Evolutionary conservation across 192 early-diverging fungal species (phyloP).

Genomic region (Backusella tuberculispora): DNA sequence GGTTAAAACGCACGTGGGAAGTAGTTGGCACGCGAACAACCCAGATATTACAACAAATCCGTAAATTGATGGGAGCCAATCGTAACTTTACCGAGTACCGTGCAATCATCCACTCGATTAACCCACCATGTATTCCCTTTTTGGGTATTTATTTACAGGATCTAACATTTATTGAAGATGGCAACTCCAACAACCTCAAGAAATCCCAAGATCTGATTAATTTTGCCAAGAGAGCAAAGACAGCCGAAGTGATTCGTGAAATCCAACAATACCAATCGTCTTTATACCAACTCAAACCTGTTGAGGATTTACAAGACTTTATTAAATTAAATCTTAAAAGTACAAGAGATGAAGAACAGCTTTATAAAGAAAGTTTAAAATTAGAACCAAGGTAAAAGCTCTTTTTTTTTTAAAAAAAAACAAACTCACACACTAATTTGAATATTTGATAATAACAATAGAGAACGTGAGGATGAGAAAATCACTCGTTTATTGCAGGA

Average conservation of each 20-base stretch:
- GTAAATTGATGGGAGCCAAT: slow-evolving; percentile 72
- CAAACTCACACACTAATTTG: neutral
- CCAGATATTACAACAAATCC: slow-evolving; percentile 63
- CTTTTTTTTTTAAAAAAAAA: no score
- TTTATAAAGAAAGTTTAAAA: slow-evolving; percentile 80
- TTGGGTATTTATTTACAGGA: slow-evolving; percentile 86
- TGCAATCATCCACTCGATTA: slow-evolving; percentile 76
- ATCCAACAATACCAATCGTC: slow-evolving; percentile 89
- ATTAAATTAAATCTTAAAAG: slow-evolving; percentile 68
- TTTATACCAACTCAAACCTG: slow-evolving; percentile 74
- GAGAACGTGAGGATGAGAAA: slow-evolving; percentile 82
- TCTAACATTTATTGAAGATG: slow-evolving; percentile 89
- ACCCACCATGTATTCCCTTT: slow-evolving; percentile 83
- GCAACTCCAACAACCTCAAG: slow-evolving; percentile 74
- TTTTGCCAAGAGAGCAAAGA: slow-evolving; percentile 86
- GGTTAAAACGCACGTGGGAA: slow-evolving; percentile 92
- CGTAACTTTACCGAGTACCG: slow-evolving; percentile 86
- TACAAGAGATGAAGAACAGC: slow-evolving; percentile 67
- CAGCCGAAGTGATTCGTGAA: slow-evolving; percentile 86
- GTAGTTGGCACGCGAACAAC: slow-evolving; percentile 53
- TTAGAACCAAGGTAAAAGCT: slow-evolving; percentile 72
- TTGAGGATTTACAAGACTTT: slow-evolving; percentile 83
- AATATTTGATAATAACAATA: slow-evolving; percentile 13
- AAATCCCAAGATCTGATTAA: slow-evolving; percentile 77
- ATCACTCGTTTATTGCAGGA: slow-evolving; percentile 73